Evolutionary conservation across 495 filamentous ascomycete genomes (phyloP), one percentile per base, ranked within the genome.

Genomic region (Oidiodendron maius): DNA sequence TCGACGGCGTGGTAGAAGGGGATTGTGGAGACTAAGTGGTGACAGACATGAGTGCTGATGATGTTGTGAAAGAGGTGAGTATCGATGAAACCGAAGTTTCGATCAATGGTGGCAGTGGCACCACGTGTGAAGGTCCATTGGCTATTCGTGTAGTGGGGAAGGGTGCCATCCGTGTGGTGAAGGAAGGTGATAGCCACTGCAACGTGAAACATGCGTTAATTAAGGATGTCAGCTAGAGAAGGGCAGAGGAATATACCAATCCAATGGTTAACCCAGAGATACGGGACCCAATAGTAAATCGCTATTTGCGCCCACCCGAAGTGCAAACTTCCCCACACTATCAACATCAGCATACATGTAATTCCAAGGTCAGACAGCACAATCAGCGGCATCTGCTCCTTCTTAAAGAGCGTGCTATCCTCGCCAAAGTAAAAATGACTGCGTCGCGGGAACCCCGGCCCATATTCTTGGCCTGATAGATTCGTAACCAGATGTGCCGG

Each of bases 1-100:
- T 84, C 79, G 39, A 82, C 80, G 43, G 81, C 80, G 45, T 83
- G 67, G 66, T 85, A 84, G 64, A 84, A 84, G n/a, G 82, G 81
- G 38, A 85, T 84, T 43, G 69, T 72, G 47, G 71, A 72, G 57
- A 82, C 70, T 48, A 78, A 74, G 66, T 85, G 82, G 64, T 86
- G 82, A 22, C 82, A 61, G 45, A 86, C 82, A 62, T 84, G 81
- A 50, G 78, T 80, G 57, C 83, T 81, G 50, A 84, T 78, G 61
- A 83, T 83, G 54, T 80, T 78, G 63, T 86, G 82, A 64, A 86
- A 76, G 54, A 86, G 69, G 45, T 77, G 71, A 34, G 76, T 76
- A 17, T 80, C 82, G 48, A 83, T 81, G 66, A 83, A 83, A 40
- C 82, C 80, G 51, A 82, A 77, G 41, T 81, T 76, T 46, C 82